phyloP scores from a whole-genome alignment of 2,329 filamentous ascomycete genomes.

The Cladobotryum mycophilum region DNA sequence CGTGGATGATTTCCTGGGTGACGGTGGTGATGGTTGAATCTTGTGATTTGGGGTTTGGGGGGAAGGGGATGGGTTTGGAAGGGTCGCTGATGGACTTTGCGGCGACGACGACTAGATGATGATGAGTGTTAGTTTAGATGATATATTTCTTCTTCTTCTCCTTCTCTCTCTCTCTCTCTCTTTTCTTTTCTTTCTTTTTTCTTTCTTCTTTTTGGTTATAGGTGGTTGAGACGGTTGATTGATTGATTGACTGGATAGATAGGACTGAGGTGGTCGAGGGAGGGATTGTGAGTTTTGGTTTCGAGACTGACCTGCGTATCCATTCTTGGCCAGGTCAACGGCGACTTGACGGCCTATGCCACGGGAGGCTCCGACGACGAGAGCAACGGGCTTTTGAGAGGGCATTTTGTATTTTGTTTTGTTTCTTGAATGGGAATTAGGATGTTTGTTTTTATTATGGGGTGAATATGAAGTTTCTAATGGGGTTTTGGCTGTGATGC shows the following conservation, averaged over 20 bases:
- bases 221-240: too few species aligned
- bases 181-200: not conserved
- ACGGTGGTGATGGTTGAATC: constrained; percentile 77
- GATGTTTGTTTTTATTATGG: not conserved
- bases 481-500: too few species aligned
- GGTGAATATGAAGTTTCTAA: too few species aligned
- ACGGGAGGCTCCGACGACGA: constrained; percentile 69
- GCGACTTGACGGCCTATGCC: constrained; percentile 79
- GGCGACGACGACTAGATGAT: constrained; percentile 59
- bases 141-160: too few species aligned
- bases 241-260: not conserved
- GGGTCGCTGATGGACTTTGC: constrained; percentile 69
- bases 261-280: not conserved
- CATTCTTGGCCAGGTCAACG: constrained; percentile 64
- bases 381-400: constrained; percentile 48
- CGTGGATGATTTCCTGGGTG: constrained; percentile 61
- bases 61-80: constrained; percentile 51
- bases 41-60: constrained; percentile 69
- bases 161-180: too few species aligned
- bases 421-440: not conserved
- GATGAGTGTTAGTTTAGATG: not conserved
- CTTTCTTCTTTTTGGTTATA: too few species aligned
- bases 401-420: constrained; percentile 14
- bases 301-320: constrained; percentile 56
- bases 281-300: not conserved